Conservation (phyloP, 148 eudicot species). For the Silene uniflora region DNA sequence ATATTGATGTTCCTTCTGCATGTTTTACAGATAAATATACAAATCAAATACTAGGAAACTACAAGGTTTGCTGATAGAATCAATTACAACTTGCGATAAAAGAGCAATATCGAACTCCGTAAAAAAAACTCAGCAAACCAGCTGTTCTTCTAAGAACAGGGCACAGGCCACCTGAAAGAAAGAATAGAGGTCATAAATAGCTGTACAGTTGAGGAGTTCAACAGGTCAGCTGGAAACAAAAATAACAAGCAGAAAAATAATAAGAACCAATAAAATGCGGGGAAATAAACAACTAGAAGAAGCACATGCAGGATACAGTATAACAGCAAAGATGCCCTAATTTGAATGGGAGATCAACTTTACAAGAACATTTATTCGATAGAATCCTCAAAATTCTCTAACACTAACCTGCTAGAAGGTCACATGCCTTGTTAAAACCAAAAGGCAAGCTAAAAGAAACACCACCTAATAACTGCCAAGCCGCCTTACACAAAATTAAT, state of each 20-base stretch:
- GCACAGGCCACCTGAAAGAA: slow-evolving; percentile 39
- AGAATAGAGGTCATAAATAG: slow-evolving; percentile 12
- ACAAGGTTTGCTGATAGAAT: slow-evolving; percentile 30
- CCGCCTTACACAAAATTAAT: background rate
- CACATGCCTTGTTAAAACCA: background rate
- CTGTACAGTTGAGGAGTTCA: background rate
- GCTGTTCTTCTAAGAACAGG: slow-evolving; percentile 18
- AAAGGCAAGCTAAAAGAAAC: background rate
- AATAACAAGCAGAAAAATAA: background rate
- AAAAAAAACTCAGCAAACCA: slow-evolving; percentile 28
- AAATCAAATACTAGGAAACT: slow-evolving; percentile 25
- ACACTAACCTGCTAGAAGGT: background rate
- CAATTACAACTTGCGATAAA: slow-evolving; percentile 37
- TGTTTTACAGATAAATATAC: slow-evolving; percentile 27
- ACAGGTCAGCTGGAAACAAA: background rate
- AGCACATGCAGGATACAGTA: background rate
- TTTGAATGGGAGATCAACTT: slow-evolving; percentile 1
- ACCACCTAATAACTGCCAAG: background rate
- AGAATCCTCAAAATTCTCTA: background rate
- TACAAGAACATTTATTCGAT: background rate
- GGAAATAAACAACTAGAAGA: background rate
- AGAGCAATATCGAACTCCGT: slow-evolving; percentile 18
- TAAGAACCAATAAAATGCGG: background rate
- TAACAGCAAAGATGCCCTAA: background rate
- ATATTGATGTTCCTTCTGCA: slow-evolving; percentile 25